These are phyloP conservation scores for Trametes sanguinea DNA, from an alignment of 768 basidiomycete genomes.

Conservation along the genomic window DNA sequence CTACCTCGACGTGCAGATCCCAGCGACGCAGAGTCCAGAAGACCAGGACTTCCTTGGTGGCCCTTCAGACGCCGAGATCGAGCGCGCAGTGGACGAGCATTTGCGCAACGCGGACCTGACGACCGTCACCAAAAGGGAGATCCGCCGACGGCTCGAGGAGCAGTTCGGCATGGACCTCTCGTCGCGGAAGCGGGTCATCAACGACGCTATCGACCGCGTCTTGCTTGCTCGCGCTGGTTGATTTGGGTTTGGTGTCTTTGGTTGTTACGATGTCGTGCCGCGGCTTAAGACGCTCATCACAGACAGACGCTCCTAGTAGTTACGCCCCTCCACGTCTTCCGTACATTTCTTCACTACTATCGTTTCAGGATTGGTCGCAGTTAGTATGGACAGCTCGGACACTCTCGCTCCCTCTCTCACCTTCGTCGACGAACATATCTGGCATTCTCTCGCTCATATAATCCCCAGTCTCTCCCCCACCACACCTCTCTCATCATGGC, in stretches of 20 bases:
- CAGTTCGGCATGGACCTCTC: slow-evolving; percentile 79
- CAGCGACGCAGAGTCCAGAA: slow-evolving; percentile 53
- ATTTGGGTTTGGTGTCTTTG: not conserved
- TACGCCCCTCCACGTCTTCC: slow-evolving; percentile 7
- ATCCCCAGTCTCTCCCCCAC: slow-evolving; percentile 2
- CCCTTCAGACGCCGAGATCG: slow-evolving; percentile 74
- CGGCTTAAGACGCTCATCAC: not conserved
- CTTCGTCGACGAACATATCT: slow-evolving; percentile 13
- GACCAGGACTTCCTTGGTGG: slow-evolving; percentile 48
- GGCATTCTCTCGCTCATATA: slow-evolving; percentile 20
- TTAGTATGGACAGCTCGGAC: slow-evolving; percentile 20
- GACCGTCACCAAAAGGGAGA: slow-evolving; percentile 88
- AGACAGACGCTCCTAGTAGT: slow-evolving; percentile 14
- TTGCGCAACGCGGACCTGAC: slow-evolving; percentile 82
- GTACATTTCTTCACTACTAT: slow-evolving; percentile 12
- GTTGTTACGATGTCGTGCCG: too few species aligned
- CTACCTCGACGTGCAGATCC: slow-evolving; percentile 75
- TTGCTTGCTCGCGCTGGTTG: slow-evolving; percentile 52
- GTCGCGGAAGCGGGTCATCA: slow-evolving; percentile 70
- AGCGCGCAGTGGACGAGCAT: slow-evolving; percentile 70
- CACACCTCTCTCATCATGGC: not conserved
- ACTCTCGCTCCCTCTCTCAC: not conserved
- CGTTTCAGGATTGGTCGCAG: slow-evolving; percentile 12
- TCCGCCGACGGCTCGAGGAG: slow-evolving; percentile 81
- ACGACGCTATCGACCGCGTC: slow-evolving; percentile 73